Conservation (phyloP, 768 basidiomycete species). For the Piloderma croceum region DNA sequence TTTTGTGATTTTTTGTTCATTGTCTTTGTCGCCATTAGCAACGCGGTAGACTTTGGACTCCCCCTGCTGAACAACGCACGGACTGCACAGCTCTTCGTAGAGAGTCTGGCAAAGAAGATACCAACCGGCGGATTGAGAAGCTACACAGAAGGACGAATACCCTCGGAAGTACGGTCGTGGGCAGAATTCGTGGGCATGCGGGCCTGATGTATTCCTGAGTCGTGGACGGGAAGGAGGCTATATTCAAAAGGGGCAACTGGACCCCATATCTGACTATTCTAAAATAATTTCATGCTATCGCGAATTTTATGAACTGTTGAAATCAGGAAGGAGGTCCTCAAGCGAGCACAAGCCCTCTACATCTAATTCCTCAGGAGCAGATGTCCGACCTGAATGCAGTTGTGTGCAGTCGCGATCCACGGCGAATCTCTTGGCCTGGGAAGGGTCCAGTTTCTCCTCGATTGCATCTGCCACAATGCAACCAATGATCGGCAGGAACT, state of each 20-base stretch:
- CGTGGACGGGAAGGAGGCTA: no score
- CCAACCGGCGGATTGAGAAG: conserved; percentile 68
- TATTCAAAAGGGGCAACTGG: conserved; percentile 21
- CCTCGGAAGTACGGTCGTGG: conserved; percentile 91
- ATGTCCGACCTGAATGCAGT: no score
- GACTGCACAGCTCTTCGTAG: conserved; percentile 86
- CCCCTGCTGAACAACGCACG: conserved; percentile 87
- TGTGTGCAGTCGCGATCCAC: conserved; percentile 33
- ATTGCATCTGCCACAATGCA: conserved; percentile 68
- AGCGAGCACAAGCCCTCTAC: conserved; percentile 44
- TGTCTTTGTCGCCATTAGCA: conserved; percentile 38
- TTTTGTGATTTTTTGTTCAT: conserved; percentile 4
- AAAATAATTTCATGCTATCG: no score
- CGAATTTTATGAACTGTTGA: no score
- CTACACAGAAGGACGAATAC: conserved; percentile 85
- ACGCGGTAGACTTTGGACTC: conserved; percentile 94
- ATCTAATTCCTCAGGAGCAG: conserved; percentile 38
- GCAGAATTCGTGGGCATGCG: conserved; percentile 76
- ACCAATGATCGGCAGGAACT: conserved; percentile 89
- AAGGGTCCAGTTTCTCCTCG: conserved; percentile 52
- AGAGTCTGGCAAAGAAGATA: conserved; percentile 80
- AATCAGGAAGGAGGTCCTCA: conserved; percentile 26
- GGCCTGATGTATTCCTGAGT: conserved; percentile 46
- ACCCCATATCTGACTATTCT: no score
- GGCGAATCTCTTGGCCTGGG: conserved; percentile 56